Percentiles rank a stretch among this genome's conserved stretches.
Evolutionary conservation across 345 rosid genomes (phyloP).

Genomic region (Durio zibethinus): DNA sequence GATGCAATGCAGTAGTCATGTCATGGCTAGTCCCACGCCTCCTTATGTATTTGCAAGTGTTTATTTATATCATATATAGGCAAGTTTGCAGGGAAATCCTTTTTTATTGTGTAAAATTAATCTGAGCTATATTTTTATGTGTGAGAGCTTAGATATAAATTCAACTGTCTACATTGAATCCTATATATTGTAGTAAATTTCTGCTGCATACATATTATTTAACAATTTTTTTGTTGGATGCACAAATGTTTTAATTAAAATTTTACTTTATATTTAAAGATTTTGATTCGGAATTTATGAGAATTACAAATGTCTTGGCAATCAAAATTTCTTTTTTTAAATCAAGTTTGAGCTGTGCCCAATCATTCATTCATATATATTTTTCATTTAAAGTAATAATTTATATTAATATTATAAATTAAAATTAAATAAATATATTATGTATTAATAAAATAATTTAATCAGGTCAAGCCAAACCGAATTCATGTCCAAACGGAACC

Average conservation of each 20-base stretch:
- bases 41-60: not conserved
- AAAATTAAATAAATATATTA: too few relatives aligned
- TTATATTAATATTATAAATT: too few relatives aligned
- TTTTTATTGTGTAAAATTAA: not conserved
- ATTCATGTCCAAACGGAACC: not conserved
- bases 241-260: too few relatives aligned
- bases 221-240: not conserved
- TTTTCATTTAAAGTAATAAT: too few relatives aligned
- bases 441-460: too few relatives aligned
- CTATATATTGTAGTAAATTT: not conserved
- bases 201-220: not conserved
- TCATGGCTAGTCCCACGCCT: slow-evolving; percentile 7
- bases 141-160: too few relatives aligned
- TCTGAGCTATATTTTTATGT: not conserved
- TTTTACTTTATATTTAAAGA: too few relatives aligned
- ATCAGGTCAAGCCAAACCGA: not conserved
- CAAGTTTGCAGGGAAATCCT: slow-evolving; percentile 1
- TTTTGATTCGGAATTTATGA: too few relatives aligned
- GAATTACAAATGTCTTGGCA: too few relatives aligned
- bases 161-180: too few relatives aligned
- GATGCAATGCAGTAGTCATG: not conserved
- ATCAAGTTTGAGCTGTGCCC: too few relatives aligned
- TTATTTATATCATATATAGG: not conserved
- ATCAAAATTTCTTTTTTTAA: too few relatives aligned
- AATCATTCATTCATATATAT: not conserved